A percentile compares a stretch with the other conserved stretches of the same genome.
phyloP scores from a whole-genome alignment of 768 basidiomycete genomes.

The Lyophyllum decastes region DNA sequence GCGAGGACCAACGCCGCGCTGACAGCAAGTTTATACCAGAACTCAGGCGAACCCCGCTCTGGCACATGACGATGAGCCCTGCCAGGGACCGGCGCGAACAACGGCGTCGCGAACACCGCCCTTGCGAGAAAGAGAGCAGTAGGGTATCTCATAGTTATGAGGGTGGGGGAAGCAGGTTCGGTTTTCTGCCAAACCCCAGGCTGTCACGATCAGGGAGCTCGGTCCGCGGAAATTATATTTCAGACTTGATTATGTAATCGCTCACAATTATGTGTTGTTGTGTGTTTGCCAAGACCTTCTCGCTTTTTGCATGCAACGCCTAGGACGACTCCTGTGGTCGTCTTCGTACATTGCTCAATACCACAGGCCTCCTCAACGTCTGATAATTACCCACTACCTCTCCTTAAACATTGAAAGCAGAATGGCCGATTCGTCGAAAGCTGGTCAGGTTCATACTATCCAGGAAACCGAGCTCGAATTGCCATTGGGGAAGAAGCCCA shows the following conservation, averaged over 20 bases:
- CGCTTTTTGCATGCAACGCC: conserved; percentile 3
- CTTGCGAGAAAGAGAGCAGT: conserved; percentile 8
- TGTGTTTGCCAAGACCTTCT: conserved; percentile 11
- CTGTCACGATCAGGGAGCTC: neutral
- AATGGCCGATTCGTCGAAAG: conserved; percentile 17
- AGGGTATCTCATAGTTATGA: conserved; percentile 10
- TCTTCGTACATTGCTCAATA: neutral
- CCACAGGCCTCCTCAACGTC: neutral
- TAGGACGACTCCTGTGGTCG: neutral
- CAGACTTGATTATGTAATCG: conserved; percentile 9
- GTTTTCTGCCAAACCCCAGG: neutral
- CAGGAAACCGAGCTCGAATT: conserved; percentile 19
- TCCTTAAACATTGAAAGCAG: neutral
- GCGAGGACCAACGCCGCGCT: conserved; percentile 72
- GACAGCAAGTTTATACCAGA: conserved; percentile 72
- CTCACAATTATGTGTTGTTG: neutral
- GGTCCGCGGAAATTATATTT: neutral
- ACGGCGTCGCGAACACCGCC: conserved; percentile 11
- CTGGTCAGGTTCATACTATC: conserved; percentile 21
- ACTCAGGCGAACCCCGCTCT: conserved; percentile 57
- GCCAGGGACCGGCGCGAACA: neutral
- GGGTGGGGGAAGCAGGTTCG: neutral
- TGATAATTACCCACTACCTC: neutral
- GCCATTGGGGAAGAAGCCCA: conserved; percentile 30
- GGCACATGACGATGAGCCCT: conserved; percentile 16